Evolutionary conservation across 306 rosid species (phyloP), one percentile per base, ranked within the genome.

Genomic region (Delonix regia): DNA sequence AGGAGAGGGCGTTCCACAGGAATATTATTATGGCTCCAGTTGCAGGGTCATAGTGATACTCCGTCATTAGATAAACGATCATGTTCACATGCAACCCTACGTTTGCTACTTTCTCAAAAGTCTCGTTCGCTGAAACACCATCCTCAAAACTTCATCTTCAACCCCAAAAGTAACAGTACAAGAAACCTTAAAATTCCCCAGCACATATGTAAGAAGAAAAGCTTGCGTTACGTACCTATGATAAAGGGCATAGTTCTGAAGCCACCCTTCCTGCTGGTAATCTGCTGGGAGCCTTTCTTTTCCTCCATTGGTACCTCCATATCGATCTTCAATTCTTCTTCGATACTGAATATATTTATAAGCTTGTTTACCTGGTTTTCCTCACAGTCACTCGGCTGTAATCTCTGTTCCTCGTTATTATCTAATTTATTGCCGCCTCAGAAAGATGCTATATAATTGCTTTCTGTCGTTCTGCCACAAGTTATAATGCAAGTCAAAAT

Each of bases 191-290:
- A n/a, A n/a, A n/a, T n/a, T n/a, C n/a, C n/a, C n/a, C n/a, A n/a
- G n/a, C n/a, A n/a, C n/a, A n/a, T n/a, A n/a, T n/a, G n/a, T n/a
- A n/a, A n/a, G n/a, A n/a, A n/a, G n/a, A n/a, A n/a, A n/a, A n/a
- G n/a, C n/a, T n/a, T n/a, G n/a, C n/a, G n/a, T n/a, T n/a, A n/a
- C n/a, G n/a, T 60, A 89, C 98, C 88, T 68, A 94, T 86, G 83
- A 94, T 90, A 78, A 90, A 92, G 49, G 97, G 94, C 87, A 94
- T 84, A 84, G 94, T 89, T 88, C 83, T 80, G 19, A 73, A 75
- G 80, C 97, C 98, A 71, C 98, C 98, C 84, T 78, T 92, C 78
- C 71, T 89, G 75, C 69, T 74, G 73, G 34, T 47, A 72, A 76
- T 77, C 13, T 79, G 53, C 71, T 80, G 78, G 52, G 64, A 22